Percentiles rank a stretch among this genome's conserved stretches.
These are phyloP conservation scores for Plantago coronopus DNA, from an alignment of 305 asterid species.

Conservation along the genomic window DNA sequence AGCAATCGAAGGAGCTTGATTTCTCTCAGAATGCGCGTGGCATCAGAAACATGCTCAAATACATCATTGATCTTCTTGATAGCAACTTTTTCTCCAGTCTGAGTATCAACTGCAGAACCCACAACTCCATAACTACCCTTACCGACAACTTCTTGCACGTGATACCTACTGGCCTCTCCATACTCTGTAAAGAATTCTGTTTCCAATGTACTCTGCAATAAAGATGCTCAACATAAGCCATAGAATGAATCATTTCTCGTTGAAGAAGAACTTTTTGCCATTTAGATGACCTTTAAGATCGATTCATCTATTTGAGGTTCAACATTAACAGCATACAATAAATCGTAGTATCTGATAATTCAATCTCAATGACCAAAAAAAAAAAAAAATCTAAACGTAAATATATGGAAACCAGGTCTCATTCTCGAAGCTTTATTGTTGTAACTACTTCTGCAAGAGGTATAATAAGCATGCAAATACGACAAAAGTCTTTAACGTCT, in stretches of 20 bases:
- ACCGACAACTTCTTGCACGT: conserved; percentile 69
- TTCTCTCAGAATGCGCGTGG: conserved; percentile 73
- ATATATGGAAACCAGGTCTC: background rate
- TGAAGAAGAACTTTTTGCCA: background rate
- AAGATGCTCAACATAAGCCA: background rate
- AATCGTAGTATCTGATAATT: no score
- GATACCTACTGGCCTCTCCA: conserved; percentile 68
- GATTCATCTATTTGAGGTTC: background rate
- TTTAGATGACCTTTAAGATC: background rate
- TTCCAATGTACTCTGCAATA: conserved; percentile 45
- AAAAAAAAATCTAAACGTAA: no score
- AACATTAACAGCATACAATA: no score
- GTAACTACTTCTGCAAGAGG: background rate
- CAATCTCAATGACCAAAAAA: no score
- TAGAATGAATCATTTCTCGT: background rate
- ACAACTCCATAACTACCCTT: conserved; percentile 84
- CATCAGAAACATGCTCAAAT: conserved; percentile 77
- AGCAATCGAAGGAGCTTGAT: conserved; percentile 69
- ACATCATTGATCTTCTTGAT: conserved; percentile 76
- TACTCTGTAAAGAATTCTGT: conserved; percentile 73
- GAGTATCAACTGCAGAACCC: conserved; percentile 61
- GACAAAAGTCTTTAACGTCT: background rate
- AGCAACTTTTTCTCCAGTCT: conserved; percentile 62
- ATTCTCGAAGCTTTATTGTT: background rate
- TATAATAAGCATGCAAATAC: background rate